Base-by-base conservation (phyloP, 164 flowering plant species). In the Vitis riparia region DNA sequence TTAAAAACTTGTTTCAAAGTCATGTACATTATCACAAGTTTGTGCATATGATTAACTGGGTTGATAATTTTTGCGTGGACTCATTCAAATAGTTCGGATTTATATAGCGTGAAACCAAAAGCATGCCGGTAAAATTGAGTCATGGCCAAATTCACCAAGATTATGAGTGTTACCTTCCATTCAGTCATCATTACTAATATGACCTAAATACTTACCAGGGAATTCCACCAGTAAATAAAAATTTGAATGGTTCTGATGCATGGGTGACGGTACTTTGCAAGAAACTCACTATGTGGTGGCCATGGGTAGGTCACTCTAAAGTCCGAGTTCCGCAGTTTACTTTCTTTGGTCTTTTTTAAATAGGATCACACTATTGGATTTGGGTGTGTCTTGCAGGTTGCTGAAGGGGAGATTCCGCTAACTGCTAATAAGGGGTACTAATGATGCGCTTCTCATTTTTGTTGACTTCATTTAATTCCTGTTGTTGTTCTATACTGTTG, bases 221-320 rank as follows among this genome's bases (percentile, higher is more conserved):
- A 59, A 88, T 92, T 67, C 90, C 87, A 32, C 91, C 96, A 70
- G 79, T 78, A 19, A 86, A 80, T 75, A 92, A 88, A 80, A 68
- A 16, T n/a, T 69, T 86, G 80, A 63, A 77, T 47, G 66, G 16
- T 52, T 51, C 88, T 63, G 88, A 83, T 81, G 84, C 77, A 3
- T 94, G 97, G 97, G 89, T 94, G 75, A 78, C 84, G 23, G 80
- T 44, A 48, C 88, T 94, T 48, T 81, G 86, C 66, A 94, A 85
- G 86, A 88, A 88, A 69, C 89, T 94, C 29, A 71, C 73, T 53
- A 8, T 37, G 27, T 94, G 97, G 97, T 94, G 97, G 98, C 85
- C 87, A 29, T 92, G 97, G 98, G 98, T 94, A 78, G 75, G 93
- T 76, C 52, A 66, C 66, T 72, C 14, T 61, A 61, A 64, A 9